Percentiles rank a stretch among this genome's conserved stretches.
Evolutionary conservation across 306 rosid species (phyloP).

Genomic region (Dalbergia oliveri): DNA sequence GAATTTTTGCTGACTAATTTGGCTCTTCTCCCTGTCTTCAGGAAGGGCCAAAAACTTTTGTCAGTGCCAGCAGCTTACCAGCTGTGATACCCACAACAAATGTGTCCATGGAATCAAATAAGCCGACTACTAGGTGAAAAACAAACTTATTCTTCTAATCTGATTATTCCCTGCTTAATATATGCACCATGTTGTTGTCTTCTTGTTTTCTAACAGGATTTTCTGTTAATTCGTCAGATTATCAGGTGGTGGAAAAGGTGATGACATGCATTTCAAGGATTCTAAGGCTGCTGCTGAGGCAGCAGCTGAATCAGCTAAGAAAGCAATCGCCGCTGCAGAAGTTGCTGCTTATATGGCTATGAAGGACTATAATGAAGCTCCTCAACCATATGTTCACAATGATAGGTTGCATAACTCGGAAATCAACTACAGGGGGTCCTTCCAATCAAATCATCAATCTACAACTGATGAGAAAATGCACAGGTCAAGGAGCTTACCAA

Average conservation of each 20-base stretch:
- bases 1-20: slow-evolving; percentile 3
- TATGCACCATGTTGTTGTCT: neutral
- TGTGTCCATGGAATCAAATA: slow-evolving; percentile 55
- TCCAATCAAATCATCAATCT: slow-evolving; percentile 48
- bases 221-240: slow-evolving; percentile 47
- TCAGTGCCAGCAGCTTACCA: slow-evolving; percentile 76
- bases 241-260: slow-evolving; percentile 48
- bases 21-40: slow-evolving; percentile 39
- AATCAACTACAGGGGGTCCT: slow-evolving; percentile 27
- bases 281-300: slow-evolving; percentile 84
- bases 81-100: slow-evolving; percentile 51
- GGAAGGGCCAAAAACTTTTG: slow-evolving; percentile 77
- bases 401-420: slow-evolving; percentile 32
- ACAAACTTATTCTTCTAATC: neutral
- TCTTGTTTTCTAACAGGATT: slow-evolving; percentile 9
- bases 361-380: slow-evolving; percentile 54
- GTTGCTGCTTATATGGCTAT: slow-evolving; percentile 89
- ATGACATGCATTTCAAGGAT: slow-evolving; percentile 59
- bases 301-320: slow-evolving; percentile 87
- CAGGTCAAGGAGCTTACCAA: slow-evolving; percentile 61
- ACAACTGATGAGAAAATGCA: slow-evolving; percentile 49
- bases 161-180: neutral
- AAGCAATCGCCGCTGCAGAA: slow-evolving; percentile 93
- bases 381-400: slow-evolving; percentile 46
- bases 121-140: slow-evolving; percentile 40